These are phyloP conservation scores for Durotheca rogersii DNA, from an alignment of 495 filamentous ascomycete genomes.

Conservation along the genomic window DNA sequence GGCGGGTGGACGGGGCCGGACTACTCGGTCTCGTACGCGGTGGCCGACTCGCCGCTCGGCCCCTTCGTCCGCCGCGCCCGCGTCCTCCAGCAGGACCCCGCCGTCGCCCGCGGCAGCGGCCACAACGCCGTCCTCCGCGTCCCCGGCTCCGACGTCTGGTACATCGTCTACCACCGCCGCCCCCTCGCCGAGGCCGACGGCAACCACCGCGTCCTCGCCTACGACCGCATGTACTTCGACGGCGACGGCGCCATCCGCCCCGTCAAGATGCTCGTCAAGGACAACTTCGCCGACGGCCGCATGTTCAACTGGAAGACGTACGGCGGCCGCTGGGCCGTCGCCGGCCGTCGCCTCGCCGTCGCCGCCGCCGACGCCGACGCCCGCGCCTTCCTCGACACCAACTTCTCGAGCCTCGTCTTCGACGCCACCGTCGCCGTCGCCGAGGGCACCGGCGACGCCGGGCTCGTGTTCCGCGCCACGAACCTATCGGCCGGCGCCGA, in stretches of 20 bases:
- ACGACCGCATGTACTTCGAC: conserved; percentile 52
- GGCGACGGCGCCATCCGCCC: conserved; percentile 42
- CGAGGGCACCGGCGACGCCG: conserved; percentile 22
- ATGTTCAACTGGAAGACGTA: conserved; percentile 35
- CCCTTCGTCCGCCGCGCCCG: conserved; percentile 42
- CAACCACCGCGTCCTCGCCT: conserved; percentile 48
- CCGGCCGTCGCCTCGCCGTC: conserved; percentile 13
- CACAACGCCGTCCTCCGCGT: conserved; percentile 47
- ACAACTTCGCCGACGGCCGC: conserved; percentile 38
- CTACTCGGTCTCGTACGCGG: conserved; percentile 51
- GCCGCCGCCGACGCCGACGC: conserved; percentile 9
- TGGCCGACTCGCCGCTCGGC: conserved; percentile 43
- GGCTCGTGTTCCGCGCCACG: conserved; percentile 32
- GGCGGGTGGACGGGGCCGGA: conserved; percentile 48
- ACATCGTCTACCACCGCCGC: conserved; percentile 53
- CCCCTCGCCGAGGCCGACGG: conserved; percentile 42
- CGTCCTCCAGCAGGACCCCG: conserved; percentile 43
- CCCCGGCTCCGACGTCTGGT: conserved; percentile 47
- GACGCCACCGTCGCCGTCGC: conserved; percentile 27
- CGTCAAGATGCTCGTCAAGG: conserved; percentile 45
- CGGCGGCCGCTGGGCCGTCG: conserved; percentile 20
- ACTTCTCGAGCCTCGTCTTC: conserved; percentile 32
- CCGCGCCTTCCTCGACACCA: conserved; percentile 35
- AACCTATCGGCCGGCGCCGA: background rate
- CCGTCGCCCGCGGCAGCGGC: conserved; percentile 45